phyloP scores from a whole-genome alignment of 352 stramenopile genomes.

The Globisporangium polare region DNA sequence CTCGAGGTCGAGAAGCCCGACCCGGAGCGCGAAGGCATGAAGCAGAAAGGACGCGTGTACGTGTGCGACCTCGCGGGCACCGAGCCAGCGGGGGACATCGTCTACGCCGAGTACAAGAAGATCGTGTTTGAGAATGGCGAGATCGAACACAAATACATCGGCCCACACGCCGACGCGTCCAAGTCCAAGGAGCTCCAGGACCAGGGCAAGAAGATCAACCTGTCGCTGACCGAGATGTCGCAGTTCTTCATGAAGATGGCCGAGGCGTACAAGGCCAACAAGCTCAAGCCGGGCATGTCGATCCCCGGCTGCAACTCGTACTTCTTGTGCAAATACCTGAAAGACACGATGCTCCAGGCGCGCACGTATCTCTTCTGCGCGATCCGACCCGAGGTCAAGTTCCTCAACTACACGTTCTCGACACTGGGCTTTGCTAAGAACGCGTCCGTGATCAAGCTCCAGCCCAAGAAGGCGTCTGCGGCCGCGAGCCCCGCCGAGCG shows the following conservation, averaged over 20 bases:
- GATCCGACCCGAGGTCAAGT: slow-evolving; percentile 92
- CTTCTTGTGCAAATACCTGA: slow-evolving; percentile 95
- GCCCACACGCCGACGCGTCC: slow-evolving; percentile 82
- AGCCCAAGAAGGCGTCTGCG: slow-evolving; percentile 92
- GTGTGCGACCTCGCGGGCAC: slow-evolving; percentile 93
- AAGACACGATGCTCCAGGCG: slow-evolving; percentile 94
- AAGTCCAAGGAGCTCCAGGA: slow-evolving; percentile 95
- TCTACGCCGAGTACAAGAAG: slow-evolving; percentile 94
- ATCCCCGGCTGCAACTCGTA: slow-evolving; percentile 95
- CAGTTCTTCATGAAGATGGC: slow-evolving; percentile 98
- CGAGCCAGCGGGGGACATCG: slow-evolving; percentile 91
- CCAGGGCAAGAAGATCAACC: slow-evolving; percentile 95
- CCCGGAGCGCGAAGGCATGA: slow-evolving; percentile 86
- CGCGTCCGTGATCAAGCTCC: slow-evolving; percentile 92
- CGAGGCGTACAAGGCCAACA: slow-evolving; percentile 92
- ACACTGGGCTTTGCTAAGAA: slow-evolving; percentile 95
- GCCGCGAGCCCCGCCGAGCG: slow-evolving; percentile 88
- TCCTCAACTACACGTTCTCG: slow-evolving; percentile 92
- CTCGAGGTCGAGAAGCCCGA: slow-evolving; percentile 93
- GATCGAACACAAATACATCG: slow-evolving; percentile 91
- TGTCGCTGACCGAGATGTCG: slow-evolving; percentile 94
- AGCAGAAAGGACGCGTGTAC: slow-evolving; percentile 89
- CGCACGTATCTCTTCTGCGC: slow-evolving; percentile 93
- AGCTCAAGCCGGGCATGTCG: slow-evolving; percentile 90
- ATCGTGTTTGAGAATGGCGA: slow-evolving; percentile 87